A percentile compares a stretch with the other conserved stretches of the same genome.
These are phyloP conservation scores for Cercis canadensis DNA, from an alignment of 306 rosid species.

Conservation along the genomic window DNA sequence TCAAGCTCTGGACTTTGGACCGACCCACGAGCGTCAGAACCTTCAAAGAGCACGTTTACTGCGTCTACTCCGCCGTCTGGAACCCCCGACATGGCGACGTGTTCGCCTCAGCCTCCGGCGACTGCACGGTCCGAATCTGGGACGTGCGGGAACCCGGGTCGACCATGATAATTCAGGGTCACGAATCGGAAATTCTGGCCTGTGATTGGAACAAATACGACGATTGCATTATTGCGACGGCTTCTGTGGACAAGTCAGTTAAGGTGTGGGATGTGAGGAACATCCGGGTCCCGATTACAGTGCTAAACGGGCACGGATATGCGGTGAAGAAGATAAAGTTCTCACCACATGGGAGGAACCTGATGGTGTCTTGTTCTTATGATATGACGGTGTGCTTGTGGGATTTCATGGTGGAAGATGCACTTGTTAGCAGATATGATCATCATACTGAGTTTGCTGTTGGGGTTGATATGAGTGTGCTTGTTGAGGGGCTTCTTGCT, in stretches of 20 bases:
- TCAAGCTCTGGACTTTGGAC: constrained; percentile 89
- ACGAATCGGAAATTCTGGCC: constrained; percentile 72
- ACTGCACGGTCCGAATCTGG: constrained; percentile 88
- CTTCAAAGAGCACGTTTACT: constrained; percentile 90
- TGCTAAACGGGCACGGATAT: constrained; percentile 81
- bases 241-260: constrained; percentile 81
- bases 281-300: constrained; percentile 62
- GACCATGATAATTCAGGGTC: constrained; percentile 82
- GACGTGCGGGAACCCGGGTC: constrained; percentile 88
- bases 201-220: constrained; percentile 97
- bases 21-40: constrained; percentile 82
- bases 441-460: constrained; percentile 91
- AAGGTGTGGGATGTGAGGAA: constrained; percentile 90
- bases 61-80: constrained; percentile 91
- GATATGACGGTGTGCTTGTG: constrained; percentile 92
- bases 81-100: constrained; percentile 92
- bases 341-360: constrained; percentile 72
- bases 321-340: constrained; percentile 80
- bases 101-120: constrained; percentile 96
- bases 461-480: constrained; percentile 93
- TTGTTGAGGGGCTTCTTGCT: constrained; percentile 89
- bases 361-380: constrained; percentile 80
- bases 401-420: constrained; percentile 91
- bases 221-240: constrained; percentile 75
- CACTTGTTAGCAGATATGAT: constrained; percentile 78